phyloP scores from a whole-genome alignment of 2,329 filamentous ascomycete species.

The Pseudogymnoascus sp. region DNA sequence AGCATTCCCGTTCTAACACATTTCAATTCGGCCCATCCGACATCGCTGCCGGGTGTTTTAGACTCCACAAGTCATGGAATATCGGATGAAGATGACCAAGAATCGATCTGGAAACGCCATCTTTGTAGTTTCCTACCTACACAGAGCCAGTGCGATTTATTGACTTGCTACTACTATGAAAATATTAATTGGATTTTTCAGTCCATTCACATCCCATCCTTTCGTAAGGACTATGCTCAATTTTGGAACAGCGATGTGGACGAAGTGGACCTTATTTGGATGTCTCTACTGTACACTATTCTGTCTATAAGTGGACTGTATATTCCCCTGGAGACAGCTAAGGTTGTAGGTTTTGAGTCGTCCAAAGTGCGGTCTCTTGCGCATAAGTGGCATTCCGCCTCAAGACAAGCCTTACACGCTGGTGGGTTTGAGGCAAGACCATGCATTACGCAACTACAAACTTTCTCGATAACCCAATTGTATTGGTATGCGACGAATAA shows the following conservation, averaged over 20 bases:
- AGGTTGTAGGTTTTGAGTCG: conserved; percentile 19
- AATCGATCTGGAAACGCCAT: background rate
- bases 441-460: background rate
- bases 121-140: background rate
- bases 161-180: background rate
- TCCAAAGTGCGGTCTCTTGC: background rate
- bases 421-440: background rate
- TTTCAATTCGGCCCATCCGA: background rate
- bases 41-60: background rate
- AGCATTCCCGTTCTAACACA: background rate
- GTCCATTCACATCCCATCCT: background rate
- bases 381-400: background rate
- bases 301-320: conserved; percentile 29
- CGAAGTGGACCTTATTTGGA: conserved; percentile 30
- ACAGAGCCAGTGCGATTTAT: background rate
- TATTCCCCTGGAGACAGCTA: conserved; percentile 23
- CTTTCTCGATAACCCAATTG: background rate
- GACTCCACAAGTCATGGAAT: background rate
- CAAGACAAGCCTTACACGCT: background rate
- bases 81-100: background rate
- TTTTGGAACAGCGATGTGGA: conserved; percentile 27
- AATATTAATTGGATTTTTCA: background rate
- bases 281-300: conserved; percentile 29
- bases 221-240: conserved; percentile 21
- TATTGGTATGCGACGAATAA: conserved; percentile 2